These are phyloP conservation scores for Starmerella etchellsii DNA, from an alignment of 805 yeast genomes.

Conservation along the genomic window DNA sequence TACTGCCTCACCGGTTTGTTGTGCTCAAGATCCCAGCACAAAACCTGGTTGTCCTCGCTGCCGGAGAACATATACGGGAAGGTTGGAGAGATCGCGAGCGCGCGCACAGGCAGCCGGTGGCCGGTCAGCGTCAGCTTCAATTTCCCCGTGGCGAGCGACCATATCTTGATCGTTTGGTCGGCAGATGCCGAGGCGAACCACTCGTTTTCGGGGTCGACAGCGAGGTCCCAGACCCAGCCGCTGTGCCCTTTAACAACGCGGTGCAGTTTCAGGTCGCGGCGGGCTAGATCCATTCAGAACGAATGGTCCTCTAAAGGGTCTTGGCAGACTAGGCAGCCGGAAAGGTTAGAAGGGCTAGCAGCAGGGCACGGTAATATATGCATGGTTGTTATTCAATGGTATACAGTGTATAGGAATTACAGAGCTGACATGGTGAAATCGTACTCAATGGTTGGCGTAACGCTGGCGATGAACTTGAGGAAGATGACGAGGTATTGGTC, in stretches of 20 bases:
- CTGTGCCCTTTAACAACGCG: slow-evolving; percentile 76
- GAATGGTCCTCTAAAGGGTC: too few relatives aligned
- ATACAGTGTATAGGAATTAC: not conserved
- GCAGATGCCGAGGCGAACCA: slow-evolving; percentile 90
- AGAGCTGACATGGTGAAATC: slow-evolving; percentile 96
- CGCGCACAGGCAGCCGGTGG: slow-evolving; percentile 80
- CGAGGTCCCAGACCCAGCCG: slow-evolving; percentile 82
- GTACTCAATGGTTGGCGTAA: slow-evolving; percentile 93
- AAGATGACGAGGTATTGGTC: slow-evolving; percentile 86
- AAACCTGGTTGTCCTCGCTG: slow-evolving; percentile 82
- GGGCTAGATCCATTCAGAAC: too few relatives aligned
- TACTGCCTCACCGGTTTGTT: slow-evolving; percentile 72
- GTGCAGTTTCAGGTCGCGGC: not conserved
- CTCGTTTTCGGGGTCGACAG: slow-evolving; percentile 73
- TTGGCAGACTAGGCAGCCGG: too few relatives aligned
- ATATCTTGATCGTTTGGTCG: slow-evolving; percentile 76
- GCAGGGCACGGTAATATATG: too few relatives aligned
- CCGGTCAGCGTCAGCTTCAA: slow-evolving; percentile 73
- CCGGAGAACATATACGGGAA: slow-evolving; percentile 86
- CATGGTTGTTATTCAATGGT: too few relatives aligned
- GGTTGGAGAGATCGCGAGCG: slow-evolving; percentile 53
- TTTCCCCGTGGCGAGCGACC: slow-evolving; percentile 70
- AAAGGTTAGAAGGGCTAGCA: too few relatives aligned
- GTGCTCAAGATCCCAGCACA: slow-evolving; percentile 92
- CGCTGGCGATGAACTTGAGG: slow-evolving; percentile 88